Evolutionary conservation across 306 rosid species (phyloP).

Genomic region (Dalbergia cochinchinensis): DNA sequence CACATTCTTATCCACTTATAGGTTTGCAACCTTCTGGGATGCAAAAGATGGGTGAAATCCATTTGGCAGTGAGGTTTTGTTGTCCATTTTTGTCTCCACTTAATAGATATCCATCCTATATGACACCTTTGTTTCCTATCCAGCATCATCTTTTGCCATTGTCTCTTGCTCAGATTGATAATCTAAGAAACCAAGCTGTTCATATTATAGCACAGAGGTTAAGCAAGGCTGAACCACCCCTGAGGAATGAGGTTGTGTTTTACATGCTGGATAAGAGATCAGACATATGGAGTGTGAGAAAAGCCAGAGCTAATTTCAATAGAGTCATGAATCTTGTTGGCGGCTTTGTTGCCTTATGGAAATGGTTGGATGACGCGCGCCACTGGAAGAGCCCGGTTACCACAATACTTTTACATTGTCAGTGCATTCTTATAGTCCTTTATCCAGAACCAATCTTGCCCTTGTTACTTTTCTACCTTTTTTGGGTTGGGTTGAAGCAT

Average conservation of each 20-base stretch:
- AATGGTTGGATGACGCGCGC: constrained; percentile 49
- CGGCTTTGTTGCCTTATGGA: constrained; percentile 35
- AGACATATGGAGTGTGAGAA: constrained; percentile 60
- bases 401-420: constrained; percentile 31
- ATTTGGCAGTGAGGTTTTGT: constrained; percentile 62
- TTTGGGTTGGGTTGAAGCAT: constrained; percentile 27
- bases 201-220: constrained; percentile 42
- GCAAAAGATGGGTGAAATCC: constrained; percentile 64
- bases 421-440: constrained; percentile 41
- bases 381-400: constrained; percentile 46
- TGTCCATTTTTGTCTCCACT: constrained; percentile 41
- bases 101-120: constrained; percentile 27
- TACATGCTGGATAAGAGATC: constrained; percentile 52
- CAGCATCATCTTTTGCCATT: constrained; percentile 55
- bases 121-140: constrained; percentile 48
- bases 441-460: constrained; percentile 45
- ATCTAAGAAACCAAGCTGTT: constrained; percentile 50
- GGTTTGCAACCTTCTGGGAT: constrained; percentile 52
- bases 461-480: constrained; percentile 28
- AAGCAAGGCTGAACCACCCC: constrained; percentile 52
- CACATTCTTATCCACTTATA: constrained; percentile 61
- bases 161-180: constrained; percentile 47
- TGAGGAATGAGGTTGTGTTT: constrained; percentile 51
- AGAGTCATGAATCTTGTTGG: constrained; percentile 42
- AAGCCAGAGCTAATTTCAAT: constrained; percentile 46